phyloP scores from a whole-genome alignment of 139 green algal genomes.

The Trebouxia sp. region DNA sequence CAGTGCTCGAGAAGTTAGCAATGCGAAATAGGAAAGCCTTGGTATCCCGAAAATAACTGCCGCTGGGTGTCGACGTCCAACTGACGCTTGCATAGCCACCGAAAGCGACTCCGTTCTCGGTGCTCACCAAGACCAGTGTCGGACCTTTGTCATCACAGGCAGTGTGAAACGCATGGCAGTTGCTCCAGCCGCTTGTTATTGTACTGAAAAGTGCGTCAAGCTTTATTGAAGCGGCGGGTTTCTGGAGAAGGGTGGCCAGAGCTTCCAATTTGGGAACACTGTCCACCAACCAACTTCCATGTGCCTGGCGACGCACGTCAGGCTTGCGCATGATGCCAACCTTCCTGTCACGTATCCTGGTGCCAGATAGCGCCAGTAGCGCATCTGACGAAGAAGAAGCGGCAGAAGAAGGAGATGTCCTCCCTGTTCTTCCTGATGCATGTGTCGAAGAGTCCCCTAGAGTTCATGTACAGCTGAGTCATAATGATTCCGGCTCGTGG shows the following conservation, averaged over 20 bases:
- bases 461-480: no score
- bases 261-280: not conserved
- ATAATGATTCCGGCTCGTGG: no score
- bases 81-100: not conserved
- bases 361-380: no score
- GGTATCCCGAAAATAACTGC: not conserved
- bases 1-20: no score
- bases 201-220: not conserved
- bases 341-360: no score
- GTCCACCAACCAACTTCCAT: not conserved
- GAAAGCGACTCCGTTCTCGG: not conserved
- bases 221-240: not conserved
- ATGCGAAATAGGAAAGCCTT: not conserved
- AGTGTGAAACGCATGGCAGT: not conserved
- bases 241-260: not conserved
- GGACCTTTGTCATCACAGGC: not conserved
- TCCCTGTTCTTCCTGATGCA: no score
- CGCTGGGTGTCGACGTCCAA: not conserved
- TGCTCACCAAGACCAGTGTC: not conserved
- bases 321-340: not conserved
- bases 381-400: no score
- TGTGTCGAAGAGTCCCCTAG: no score
- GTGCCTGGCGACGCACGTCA: not conserved
- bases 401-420: no score
- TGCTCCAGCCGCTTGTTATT: not conserved